phyloP scores from a whole-genome alignment of 78 protist genomes.

The Mantamonas sphyraenae region DNA sequence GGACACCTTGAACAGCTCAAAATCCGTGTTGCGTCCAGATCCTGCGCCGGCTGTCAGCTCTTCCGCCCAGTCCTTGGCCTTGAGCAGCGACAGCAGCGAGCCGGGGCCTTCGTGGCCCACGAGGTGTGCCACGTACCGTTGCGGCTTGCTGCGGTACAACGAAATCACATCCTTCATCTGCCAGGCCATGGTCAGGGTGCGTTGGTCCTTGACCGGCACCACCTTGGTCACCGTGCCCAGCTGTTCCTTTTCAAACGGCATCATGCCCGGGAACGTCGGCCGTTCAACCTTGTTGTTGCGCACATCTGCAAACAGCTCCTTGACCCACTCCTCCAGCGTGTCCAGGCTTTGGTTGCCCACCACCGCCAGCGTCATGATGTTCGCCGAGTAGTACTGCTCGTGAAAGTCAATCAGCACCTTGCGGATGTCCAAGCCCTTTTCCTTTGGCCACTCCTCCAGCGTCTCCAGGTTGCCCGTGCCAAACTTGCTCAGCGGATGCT shows the following conservation, averaged over 20 bases:
- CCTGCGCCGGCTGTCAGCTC: conserved; percentile 7
- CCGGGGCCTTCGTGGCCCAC: conserved; percentile 65
- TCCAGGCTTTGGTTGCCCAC: conserved; percentile 7
- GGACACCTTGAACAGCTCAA: neutral
- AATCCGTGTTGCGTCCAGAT: conserved; percentile 8
- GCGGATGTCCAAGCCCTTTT: conserved; percentile 36
- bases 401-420: conserved; percentile 44
- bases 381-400: conserved; percentile 41
- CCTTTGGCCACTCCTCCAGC: conserved; percentile 25
- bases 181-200: neutral
- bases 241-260: too few species aligned
- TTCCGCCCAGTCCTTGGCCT: neutral
- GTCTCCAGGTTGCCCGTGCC: conserved; percentile 64
- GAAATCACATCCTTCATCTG: neutral
- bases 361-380: conserved; percentile 39
- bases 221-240: conserved; percentile 11
- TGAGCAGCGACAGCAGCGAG: conserved; percentile 9
- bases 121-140: conserved; percentile 24
- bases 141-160: conserved; percentile 12
- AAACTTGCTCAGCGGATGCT: conserved; percentile 44
- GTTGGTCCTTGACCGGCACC: conserved; percentile 6
- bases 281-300: too few species aligned
- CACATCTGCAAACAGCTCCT: too few species aligned
- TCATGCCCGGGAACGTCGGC: too few species aligned
- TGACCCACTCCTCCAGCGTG: too few species aligned